Evolutionary conservation across 1,284 basidiomycete genomes (phyloP), one percentile per base, ranked within the genome.

Genomic region (Melampsora larici-populina): DNA sequence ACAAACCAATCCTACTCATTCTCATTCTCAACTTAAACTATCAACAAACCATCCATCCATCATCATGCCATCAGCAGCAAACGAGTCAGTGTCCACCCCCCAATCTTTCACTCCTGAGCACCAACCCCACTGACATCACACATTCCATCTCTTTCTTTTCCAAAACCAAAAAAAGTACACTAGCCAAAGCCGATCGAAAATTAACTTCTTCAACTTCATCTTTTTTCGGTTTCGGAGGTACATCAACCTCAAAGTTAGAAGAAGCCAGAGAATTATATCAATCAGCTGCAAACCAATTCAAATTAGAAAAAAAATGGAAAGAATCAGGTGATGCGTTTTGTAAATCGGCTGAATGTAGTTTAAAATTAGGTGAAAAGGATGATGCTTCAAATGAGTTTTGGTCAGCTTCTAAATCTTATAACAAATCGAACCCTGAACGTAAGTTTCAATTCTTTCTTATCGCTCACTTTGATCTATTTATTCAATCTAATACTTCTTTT

Each of bases 361-460:
- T 94, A 85, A 90, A 90, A 81, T 90, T 89, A 81, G 90, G 91
- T 77, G 94, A 97, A 85, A 86, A 85, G 65, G 93, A 92, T 80
- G 95, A 97, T 81, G 94, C 94, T n/a, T 91, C 93, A 48, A 95
- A 95, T 83, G 93, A 94, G 21, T 97, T 91, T 90, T 96, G 94
- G 92, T 95, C 95, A 82, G 94, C 95, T 26, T 90, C 92, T 49
- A 97, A 97, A 86, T 90, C 91, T 33, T 97, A 92, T 86, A 97
- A 97, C 87, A 89, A 91, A 84, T 89, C 89, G 24, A 89, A 88
- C 83, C 93, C 93, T 15, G 90, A 92, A 80, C 86, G 94, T 95
- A 26, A 82, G 84, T 90, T 85, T 11, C 43, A 62, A 29, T 26
- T 15, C 2, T 26, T 1, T 43, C n/a, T 40, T 18, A 64, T 21